Base-by-base conservation (phyloP, 2,329 filamentous ascomycete species). In the Sclerotinia trifoliorum region DNA sequence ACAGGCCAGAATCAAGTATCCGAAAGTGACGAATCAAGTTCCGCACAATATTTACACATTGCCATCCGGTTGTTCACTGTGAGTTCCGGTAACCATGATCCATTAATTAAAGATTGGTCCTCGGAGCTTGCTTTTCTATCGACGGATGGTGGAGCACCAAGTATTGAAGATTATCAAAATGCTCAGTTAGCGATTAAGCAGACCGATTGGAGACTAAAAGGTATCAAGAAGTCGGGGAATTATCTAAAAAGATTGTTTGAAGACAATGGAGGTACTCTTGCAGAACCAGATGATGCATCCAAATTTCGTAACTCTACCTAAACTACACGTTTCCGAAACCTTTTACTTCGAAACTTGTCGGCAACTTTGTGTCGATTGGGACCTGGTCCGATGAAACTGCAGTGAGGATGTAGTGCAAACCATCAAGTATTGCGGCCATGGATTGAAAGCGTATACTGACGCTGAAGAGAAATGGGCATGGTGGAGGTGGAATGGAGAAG, bases 51-150 rank as follows among this genome's bases (percentile, higher is more conserved):
- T 56, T 61, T 71, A 44, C 61, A 69, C 19, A 66, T 70, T 39
- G 66, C 65, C 1, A 15, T 70, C 1, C 54, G 66, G 3, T 39
- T 71, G 0, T 70, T 71, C 48, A 69, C 70, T 51, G 70, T 65
- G n/a, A 71, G 70, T 46, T 69, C 58, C 10, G 69, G 70, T 7
- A 61, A 21, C 17, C 60, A 71, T 19, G 67, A 69, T 44, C 67
- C 67, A 24, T 11, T 69, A 19, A 55, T 51, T 8, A 39, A 29
- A 46, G 55, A 69, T 48, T 66, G 64, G 46, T 56, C 55, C 17
- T 60, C 63, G n/a, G 48, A 55, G 32, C 29, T 29, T 19, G 32
- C 49, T 19, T 29, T 24, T 19, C 3, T 29, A 49, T 39, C 55
- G 0, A 11, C 24, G 8, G 49, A 56, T 44, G 8, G 26, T 6